Evolutionary conservation across 805 yeast genomes (phyloP), one percentile per base, ranked within the genome.

Genomic region (Candida loeiensis): DNA sequence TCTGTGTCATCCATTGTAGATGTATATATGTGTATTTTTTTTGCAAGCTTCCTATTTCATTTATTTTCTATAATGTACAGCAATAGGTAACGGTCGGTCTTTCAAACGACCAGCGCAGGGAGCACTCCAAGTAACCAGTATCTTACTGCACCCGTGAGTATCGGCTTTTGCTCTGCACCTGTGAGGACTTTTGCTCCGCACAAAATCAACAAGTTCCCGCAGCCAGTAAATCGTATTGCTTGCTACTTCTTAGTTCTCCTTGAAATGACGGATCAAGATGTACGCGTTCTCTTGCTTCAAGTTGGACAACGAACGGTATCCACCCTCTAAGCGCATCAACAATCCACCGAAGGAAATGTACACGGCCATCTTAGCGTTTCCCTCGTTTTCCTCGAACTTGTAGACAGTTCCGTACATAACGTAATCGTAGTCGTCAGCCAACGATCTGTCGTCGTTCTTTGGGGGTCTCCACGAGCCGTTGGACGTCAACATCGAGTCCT

Each of bases 351-450:
- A 93, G 3, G 98, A 91, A 43, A 88, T 86, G 59, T 88, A 93
- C 17, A 91, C 96, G 15, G 95, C 82, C 64, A 88, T 84, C 49
- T 70, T 71, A 55, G 81, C 86, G 48, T 77, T 77, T 31, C 73
- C 71, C 28, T 62, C 58, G 46, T 82, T 78, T 66, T 93, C 99
- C 61, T 91, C 96, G 58, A 93, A 93, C 63, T 91, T 90, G 73
- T 93, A 93, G 34, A 93, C 95, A 5, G 96, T 89, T 40, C 99
- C 99, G 61, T 90, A 81, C 98, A 93, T 91, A 49, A 93, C 98
- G 55, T 93, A 93, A 63, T 91, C 98, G 69, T 89, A 91, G 58
- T 93, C 98, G 61, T 91, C 97, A 50, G 96, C 96, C 54, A 91
- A 73, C 4, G 95, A 77, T 56, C 83, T 77, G 51, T 89, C 96